Conservation (phyloP, 192 early-diverging fungal genomes). For the Linnemannia zychae region DNA sequence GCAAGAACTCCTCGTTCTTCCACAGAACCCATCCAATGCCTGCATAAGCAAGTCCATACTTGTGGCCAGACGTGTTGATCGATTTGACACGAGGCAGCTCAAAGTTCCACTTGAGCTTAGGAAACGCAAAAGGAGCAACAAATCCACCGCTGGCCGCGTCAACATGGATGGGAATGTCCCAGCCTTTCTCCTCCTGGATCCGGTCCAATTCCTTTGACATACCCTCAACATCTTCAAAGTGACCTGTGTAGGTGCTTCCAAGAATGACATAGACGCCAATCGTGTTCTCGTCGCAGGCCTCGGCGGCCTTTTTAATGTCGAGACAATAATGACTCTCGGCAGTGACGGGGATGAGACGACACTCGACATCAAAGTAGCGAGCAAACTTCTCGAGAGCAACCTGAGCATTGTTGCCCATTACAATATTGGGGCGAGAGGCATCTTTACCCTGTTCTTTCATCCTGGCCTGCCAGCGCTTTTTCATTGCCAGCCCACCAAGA, state of each 20-base stretch:
- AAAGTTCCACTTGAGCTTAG: constrained; percentile 78
- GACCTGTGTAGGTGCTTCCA: constrained; percentile 83
- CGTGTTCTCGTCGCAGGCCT: constrained; percentile 87
- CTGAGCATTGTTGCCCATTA: constrained; percentile 85
- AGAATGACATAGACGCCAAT: constrained; percentile 84
- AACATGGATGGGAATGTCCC: constrained; percentile 86
- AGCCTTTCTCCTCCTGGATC: constrained; percentile 71
- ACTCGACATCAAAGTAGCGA: constrained; percentile 84
- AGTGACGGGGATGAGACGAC: constrained; percentile 73
- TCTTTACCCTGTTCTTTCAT: constrained; percentile 74
- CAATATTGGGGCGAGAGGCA: constrained; percentile 74
- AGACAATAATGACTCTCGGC: constrained; percentile 65
- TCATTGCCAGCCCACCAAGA: constrained; percentile 83
- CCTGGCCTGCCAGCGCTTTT: constrained; percentile 78
- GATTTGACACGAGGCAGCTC: constrained; percentile 76
- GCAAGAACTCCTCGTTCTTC: constrained; percentile 75
- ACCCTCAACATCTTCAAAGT: constrained; percentile 81
- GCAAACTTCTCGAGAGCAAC: constrained; percentile 61
- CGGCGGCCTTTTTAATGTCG: constrained; percentile 72
- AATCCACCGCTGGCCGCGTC: constrained; percentile 90
- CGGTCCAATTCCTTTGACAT: constrained; percentile 73
- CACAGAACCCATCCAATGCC: constrained; percentile 90
- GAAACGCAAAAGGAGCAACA: constrained; percentile 86
- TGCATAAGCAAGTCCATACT: constrained; percentile 87
- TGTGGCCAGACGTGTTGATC: constrained; percentile 90